Base-by-base conservation (phyloP, 2,329 filamentous ascomycete genomes). In the Phoma herbarum region DNA sequence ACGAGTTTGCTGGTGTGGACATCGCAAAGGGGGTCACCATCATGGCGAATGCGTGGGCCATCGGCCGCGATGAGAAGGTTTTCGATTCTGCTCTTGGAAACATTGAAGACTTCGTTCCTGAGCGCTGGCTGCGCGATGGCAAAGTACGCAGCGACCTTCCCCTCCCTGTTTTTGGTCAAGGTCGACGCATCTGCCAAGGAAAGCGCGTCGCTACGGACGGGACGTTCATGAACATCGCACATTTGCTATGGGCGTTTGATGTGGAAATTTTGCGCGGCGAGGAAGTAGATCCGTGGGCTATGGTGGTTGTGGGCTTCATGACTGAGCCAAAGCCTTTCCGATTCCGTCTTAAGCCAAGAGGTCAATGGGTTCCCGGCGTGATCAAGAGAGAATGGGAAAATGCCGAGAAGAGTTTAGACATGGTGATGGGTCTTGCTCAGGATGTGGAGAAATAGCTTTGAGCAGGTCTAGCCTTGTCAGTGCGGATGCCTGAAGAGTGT, bases 171-270 rank as follows among this genome's bases (percentile, higher is more conserved):
- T 43, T 43, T 26, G 41, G 41, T 8, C 41, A 43, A 8, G 41
- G 41, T 26, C 41, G 41, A 25, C 18, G 41, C 11, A 43, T 43
- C 2, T 43, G 41, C 12, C 41, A 43, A 20, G 41, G 41, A 10
- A 43, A 43, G 41, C 41, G 41, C 11, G 41, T 43, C 5, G 41
- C 41, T 22, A 43, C 41, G 6, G 41, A 43, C 16, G 41, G 41
- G 1, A 43, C 20, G 12, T 43, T 43, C 23, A 16, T 43, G 41
- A 43, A 26, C 14, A 43, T 43, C 23, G 23, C 41, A 5, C 14
- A 43, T 26, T 23, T 43, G 7, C 41, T 43, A n/a, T 43, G 41
- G 41, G 41, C 41, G 14, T 43, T 43, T 18, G 23, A 43, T 43
- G 22, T 43, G 22, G 41, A 43, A 43, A 23, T 14, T 10, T 11